Evolutionary conservation across 805 yeast genomes (phyloP).

Genomic region (Metschnikowia borealis): DNA sequence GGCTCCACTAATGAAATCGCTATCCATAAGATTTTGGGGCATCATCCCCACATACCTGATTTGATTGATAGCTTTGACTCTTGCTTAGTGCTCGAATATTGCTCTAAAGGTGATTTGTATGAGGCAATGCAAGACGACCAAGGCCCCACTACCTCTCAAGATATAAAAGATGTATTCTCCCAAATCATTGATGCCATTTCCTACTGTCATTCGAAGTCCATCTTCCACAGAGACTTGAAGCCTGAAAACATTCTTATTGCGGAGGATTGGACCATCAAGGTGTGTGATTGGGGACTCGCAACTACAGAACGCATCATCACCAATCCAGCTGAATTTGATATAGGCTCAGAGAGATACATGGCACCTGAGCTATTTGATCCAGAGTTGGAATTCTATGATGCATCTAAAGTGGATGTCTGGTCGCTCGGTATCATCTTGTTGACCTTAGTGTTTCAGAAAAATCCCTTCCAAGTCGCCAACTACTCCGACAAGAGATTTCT

Average conservation of each 20-base stretch:
- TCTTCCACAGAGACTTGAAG: constrained; percentile 54
- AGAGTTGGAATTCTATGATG: constrained; percentile 59
- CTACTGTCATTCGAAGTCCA: constrained; percentile 45
- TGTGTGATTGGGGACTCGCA: constrained; percentile 60
- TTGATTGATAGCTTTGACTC: constrained; percentile 50
- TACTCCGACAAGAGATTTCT: constrained; percentile 76
- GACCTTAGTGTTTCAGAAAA: constrained; percentile 82
- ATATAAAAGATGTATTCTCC: constrained; percentile 50
- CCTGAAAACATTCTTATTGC: constrained; percentile 53
- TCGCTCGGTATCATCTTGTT: constrained; percentile 79
- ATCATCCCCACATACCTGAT: constrained; percentile 43
- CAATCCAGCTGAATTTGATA: constrained; percentile 61
- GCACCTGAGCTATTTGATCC: constrained; percentile 85
- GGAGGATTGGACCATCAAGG: constrained; percentile 51
- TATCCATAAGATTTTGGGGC: constrained; percentile 59
- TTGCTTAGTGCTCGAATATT: constrained; percentile 65
- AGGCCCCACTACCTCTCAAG: constrained; percentile 58
- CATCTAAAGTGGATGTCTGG: constrained; percentile 85
- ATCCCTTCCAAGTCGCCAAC: constrained; percentile 81
- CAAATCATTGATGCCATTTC: constrained; percentile 50
- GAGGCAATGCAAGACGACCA: constrained; percentile 66
- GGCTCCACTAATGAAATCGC: constrained; percentile 69
- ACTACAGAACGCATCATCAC: constrained; percentile 50
- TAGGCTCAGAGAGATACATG: constrained; percentile 90
- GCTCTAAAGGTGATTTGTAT: constrained; percentile 83